A percentile compares a stretch with the other conserved stretches of the same genome.
Evolutionary conservation across 441 rosid genomes (phyloP).

Genomic region (Syzygium malaccense): DNA sequence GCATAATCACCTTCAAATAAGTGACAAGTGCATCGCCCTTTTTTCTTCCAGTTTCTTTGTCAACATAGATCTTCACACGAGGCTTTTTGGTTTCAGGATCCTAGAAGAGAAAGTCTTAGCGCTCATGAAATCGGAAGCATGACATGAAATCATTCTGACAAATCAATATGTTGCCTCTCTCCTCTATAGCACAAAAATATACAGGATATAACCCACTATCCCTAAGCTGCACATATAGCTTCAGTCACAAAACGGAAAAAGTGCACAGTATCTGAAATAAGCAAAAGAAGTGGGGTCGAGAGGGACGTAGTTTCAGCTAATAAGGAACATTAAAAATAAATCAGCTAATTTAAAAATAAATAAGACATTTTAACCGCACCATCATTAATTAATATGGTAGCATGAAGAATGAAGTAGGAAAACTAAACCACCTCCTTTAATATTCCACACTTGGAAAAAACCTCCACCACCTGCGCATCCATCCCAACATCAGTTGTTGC

Average conservation of each 20-base stretch:
- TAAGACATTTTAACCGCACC: neutral
- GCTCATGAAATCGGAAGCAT: neutral
- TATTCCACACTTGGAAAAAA: slow-evolving; percentile 93
- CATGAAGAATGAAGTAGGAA: neutral
- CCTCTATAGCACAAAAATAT: neutral
- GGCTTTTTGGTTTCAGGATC: slow-evolving; percentile 87
- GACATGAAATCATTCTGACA: neutral
- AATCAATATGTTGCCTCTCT: neutral
- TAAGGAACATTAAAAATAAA: neutral
- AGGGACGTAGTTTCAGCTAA: neutral
- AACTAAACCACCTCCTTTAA: slow-evolving; percentile 71
- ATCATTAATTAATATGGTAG: neutral
- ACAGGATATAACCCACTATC: neutral
- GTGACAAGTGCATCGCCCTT: slow-evolving; percentile 97
- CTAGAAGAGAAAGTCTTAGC: slow-evolving; percentile 18
- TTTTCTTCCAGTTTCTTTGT: slow-evolving; percentile 74
- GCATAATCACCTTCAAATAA: slow-evolving; percentile 61
- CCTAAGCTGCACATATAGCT: neutral
- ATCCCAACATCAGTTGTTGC: slow-evolving; percentile 17
- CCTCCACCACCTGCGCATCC: slow-evolving; percentile 67
- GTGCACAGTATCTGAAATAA: neutral
- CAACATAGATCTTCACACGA: slow-evolving; percentile 85
- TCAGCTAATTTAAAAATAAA: neutral
- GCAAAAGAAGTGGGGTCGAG: neutral
- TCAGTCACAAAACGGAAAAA: neutral